phyloP scores from a whole-genome alignment of 129 eudicot genomes.

The Solidago caesia region DNA sequence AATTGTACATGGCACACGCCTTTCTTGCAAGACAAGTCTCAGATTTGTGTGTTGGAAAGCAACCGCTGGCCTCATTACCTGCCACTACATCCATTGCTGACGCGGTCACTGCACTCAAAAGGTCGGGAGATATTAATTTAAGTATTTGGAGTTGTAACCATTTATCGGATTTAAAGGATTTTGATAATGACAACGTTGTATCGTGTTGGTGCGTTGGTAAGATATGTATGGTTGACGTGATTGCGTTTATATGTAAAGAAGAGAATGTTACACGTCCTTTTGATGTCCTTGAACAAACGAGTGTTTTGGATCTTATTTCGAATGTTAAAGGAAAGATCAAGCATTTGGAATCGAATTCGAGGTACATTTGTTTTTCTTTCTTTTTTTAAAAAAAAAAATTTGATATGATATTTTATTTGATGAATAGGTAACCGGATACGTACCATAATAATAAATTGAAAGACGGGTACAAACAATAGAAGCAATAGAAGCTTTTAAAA shows the following conservation, averaged over 20 bases:
- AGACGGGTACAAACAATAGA: no score
- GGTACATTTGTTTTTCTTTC: constrained; percentile 38
- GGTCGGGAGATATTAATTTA: constrained; percentile 48
- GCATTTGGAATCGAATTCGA: constrained; percentile 69
- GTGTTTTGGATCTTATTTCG: constrained; percentile 45
- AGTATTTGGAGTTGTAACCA: constrained; percentile 62
- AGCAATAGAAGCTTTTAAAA: no score
- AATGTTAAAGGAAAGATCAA: constrained; percentile 32
- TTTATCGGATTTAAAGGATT: not conserved
- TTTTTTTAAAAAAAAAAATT: not conserved
- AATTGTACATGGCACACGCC: constrained; percentile 64
- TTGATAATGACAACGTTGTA: constrained; percentile 8
- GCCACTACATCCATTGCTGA: constrained; percentile 54
- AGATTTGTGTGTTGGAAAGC: constrained; percentile 85
- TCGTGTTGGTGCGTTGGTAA: constrained; percentile 57
- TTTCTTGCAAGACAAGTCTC: constrained; percentile 55
- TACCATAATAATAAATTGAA: no score
- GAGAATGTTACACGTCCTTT: constrained; percentile 51
- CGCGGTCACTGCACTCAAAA: constrained; percentile 51
- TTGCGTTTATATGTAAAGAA: constrained; percentile 46
- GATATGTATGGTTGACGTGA: constrained; percentile 72
- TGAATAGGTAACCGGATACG: not conserved
- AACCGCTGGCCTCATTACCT: constrained; percentile 46
- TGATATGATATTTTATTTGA: not conserved
- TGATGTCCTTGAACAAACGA: constrained; percentile 46